Evolutionary conservation across 2,329 filamentous ascomycete genomes (phyloP), one percentile per base, ranked within the genome.

Genomic region (Hymenoscyphus occultus): DNA sequence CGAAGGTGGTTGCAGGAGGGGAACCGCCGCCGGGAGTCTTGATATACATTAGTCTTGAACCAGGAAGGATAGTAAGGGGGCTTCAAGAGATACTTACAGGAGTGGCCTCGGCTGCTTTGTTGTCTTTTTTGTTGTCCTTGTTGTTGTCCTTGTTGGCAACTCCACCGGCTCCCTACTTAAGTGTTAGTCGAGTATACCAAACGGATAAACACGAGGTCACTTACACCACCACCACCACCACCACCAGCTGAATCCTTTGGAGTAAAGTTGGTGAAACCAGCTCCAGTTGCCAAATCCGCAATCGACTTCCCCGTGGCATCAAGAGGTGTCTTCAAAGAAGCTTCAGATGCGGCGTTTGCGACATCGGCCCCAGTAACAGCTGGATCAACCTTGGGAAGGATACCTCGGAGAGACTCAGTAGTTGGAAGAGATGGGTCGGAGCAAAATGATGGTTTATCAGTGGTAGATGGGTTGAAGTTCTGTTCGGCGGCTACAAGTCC

Each of bases 381-480:
- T 2, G 89, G 88, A 74, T 91, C 89, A 67, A 91, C 83, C 14
- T 88, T 80, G 28, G 88, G 88, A 3, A 89, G 80, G 64, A 91
- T 86, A 68, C 89, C 89, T 56, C 88, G 82, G 31, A 91, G 84
- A 64, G 81, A 81, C 28, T 77, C 76, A 9, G 85, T 90, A 35
- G 80, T 83, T 12, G 89, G 89, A 1, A 91, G 83, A 22, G 80
- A 78, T 1, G 86, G 78, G 68, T 91, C 86, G 42, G 79, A 82
- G 77, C 89, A 91, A 74, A 91, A 83, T 67, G 81, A 84, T 19
- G 85, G 87, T 40, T 86, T 81, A 72, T 78, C 79, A 67, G 84
- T 82, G 63, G 77, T 83, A 69, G 86, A 90, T 61, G 86, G 86
- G 79, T 90, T 90, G 80, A 89, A 89, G 82, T 91, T 90, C 77